A percentile compares a stretch with the other conserved stretches of the same genome.
Conservation (phyloP, 441 rosid species). For the Corymbia citriodora region DNA sequence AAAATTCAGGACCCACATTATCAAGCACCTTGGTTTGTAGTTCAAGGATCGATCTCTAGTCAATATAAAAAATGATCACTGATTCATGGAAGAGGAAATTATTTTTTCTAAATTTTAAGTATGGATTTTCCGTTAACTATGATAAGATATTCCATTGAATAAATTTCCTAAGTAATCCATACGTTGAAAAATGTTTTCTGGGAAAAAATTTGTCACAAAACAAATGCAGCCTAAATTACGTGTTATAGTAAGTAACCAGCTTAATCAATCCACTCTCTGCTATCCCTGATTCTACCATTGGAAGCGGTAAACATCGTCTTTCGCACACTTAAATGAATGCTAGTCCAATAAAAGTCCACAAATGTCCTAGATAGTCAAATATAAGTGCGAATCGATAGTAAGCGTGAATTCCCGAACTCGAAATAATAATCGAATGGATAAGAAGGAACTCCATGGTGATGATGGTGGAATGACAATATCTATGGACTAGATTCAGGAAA, state of each 20-base stretch:
- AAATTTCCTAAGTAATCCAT: background rate
- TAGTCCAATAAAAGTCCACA: background rate
- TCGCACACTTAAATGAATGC: background rate
- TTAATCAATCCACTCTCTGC: background rate
- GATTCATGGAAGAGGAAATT: background rate
- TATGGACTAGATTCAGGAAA: background rate
- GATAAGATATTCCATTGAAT: background rate
- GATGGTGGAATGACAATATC: background rate
- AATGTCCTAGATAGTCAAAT: background rate
- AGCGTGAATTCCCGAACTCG: too few species aligned
- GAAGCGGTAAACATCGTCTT: background rate
- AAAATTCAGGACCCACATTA: fast-evolving
- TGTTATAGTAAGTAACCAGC: background rate
- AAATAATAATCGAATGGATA: too few species aligned
- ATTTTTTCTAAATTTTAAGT: background rate
- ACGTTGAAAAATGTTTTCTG: too few species aligned
- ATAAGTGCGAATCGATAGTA: too few species aligned
- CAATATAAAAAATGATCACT: too few species aligned
- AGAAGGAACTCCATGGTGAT: too few species aligned
- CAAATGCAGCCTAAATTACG: background rate
- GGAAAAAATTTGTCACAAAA: background rate
- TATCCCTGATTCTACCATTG: background rate
- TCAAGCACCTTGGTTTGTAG: background rate
- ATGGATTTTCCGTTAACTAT: background rate
- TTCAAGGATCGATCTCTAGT: background rate